These are phyloP conservation scores for Monosporascus sp. DNA, from an alignment of 2,329 filamentous ascomycete genomes.

Conservation along the genomic window DNA sequence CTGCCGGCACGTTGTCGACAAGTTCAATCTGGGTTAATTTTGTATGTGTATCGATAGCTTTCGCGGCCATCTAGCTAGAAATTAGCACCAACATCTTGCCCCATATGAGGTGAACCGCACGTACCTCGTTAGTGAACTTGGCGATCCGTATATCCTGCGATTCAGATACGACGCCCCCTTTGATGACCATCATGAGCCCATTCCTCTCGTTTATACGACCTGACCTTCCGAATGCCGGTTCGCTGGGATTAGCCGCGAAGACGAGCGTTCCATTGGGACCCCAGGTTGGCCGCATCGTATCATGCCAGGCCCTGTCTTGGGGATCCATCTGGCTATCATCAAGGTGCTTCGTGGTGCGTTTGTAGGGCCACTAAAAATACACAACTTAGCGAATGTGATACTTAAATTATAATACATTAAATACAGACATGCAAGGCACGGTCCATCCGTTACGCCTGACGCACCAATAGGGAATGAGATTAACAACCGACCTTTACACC, in stretches of 20 bases:
- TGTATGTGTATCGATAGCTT: slow-evolving; percentile 51
- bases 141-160: slow-evolving; percentile 60
- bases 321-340: slow-evolving; percentile 57
- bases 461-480: slow-evolving; percentile 14
- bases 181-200: slow-evolving; percentile 48
- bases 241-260: slow-evolving; percentile 45
- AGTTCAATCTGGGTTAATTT: slow-evolving; percentile 48
- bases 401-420: slow-evolving; percentile 26
- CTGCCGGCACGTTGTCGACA: slow-evolving; percentile 55
- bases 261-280: slow-evolving; percentile 68
- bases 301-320: slow-evolving; percentile 63
- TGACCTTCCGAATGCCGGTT: slow-evolving; percentile 23
- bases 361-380: slow-evolving; percentile 73
- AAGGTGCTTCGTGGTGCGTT: slow-evolving; percentile 66
- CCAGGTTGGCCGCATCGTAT: slow-evolving; percentile 75
- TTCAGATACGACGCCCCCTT: slow-evolving; percentile 56
- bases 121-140: slow-evolving; percentile 54
- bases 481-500: slow-evolving; percentile 81
- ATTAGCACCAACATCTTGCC: slow-evolving; percentile 15
- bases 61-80: slow-evolving; percentile 44
- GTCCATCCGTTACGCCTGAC: not conserved
- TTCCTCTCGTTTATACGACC: slow-evolving; percentile 32
- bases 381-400: slow-evolving; percentile 40
- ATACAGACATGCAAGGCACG: slow-evolving; percentile 15
- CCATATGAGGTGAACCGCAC: slow-evolving; percentile 7